Evolutionary conservation across 306 rosid genomes (phyloP).

Genomic region (Acacia melanoxylon): DNA sequence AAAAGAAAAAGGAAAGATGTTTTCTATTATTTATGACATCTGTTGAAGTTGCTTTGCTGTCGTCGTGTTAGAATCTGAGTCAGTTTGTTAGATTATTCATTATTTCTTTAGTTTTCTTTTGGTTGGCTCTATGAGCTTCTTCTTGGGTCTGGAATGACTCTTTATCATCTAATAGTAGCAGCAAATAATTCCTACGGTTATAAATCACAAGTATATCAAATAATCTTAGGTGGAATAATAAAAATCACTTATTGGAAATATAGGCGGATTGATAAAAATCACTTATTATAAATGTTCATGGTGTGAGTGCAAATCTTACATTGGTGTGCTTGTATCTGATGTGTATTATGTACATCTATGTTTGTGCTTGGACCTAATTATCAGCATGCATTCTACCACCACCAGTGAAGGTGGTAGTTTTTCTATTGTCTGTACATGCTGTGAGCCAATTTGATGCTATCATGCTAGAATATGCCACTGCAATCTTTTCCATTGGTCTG

Average conservation of each 20-base stretch:
- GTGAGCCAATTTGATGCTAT: constrained; percentile 10
- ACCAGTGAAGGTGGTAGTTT: constrained; percentile 15
- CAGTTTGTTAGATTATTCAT: background rate
- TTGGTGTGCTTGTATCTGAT: background rate
- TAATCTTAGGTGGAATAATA: constrained; percentile 8
- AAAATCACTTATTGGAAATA: background rate
- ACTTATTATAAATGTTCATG: background rate
- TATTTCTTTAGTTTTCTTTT: constrained; percentile 7
- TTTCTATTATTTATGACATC: constrained; percentile 4
- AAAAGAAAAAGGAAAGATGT: too few relatives aligned
- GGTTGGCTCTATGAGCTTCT: constrained; percentile 19
- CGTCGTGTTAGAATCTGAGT: constrained; percentile 1
- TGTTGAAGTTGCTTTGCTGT: constrained; percentile 2
- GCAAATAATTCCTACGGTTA: background rate
- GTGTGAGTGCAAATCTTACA: constrained; percentile 8
- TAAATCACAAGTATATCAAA: background rate
- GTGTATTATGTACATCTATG: background rate
- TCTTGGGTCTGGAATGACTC: constrained; percentile 16
- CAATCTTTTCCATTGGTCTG: constrained; percentile 14
- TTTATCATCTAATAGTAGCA: background rate
- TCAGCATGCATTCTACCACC: background rate
- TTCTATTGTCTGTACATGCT: constrained; percentile 9
- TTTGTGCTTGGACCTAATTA: background rate
- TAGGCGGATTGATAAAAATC: constrained; percentile 15
- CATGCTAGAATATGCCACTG: background rate